Conservation (phyloP, 495 filamentous ascomycete species). For the Chaetomidium leptoderma region DNA sequence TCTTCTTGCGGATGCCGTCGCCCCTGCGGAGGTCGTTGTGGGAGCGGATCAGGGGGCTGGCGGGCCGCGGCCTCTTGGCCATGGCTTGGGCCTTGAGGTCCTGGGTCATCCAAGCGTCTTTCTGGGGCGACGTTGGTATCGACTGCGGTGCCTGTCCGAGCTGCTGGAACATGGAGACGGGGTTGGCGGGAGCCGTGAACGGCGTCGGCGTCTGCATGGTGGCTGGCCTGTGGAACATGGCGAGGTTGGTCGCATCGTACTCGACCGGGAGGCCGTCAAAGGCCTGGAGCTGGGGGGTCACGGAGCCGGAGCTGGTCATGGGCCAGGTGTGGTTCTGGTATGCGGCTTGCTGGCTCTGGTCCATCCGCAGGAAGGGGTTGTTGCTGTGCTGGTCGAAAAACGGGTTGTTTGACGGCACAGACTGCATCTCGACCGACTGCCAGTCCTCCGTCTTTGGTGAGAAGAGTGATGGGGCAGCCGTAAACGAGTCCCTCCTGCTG, state of each 20-base stretch:
- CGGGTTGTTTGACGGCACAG: conserved; percentile 53
- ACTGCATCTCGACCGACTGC: conserved; percentile 58
- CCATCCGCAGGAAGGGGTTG: conserved; percentile 56
- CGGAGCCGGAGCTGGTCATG: conserved; percentile 55
- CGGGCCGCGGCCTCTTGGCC: conserved; percentile 65
- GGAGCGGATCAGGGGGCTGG: conserved; percentile 70
- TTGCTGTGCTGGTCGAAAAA: conserved; percentile 57
- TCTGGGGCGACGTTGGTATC: conserved; percentile 51
- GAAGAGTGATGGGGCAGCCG: conserved; percentile 61
- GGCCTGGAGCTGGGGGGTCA: conserved; percentile 44
- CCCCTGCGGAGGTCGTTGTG: conserved; percentile 76
- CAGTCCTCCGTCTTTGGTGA: conserved; percentile 72
- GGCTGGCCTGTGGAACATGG: conserved; percentile 47
- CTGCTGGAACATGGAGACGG: conserved; percentile 50
- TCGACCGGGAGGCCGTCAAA: conserved; percentile 65
- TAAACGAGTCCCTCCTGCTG: conserved; percentile 68
- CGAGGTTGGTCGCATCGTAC: conserved; percentile 49
- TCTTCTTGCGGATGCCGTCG: conserved; percentile 98
- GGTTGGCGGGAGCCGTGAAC: conserved; percentile 48
- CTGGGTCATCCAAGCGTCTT: conserved; percentile 50
- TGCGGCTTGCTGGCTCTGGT: conserved; percentile 45
- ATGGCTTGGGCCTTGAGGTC: conserved; percentile 58
- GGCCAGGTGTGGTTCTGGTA: conserved; percentile 52
- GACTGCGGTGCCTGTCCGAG: conserved; percentile 39
- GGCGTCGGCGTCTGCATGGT: conserved; percentile 49